phyloP scores from a whole-genome alignment of 495 filamentous ascomycete genomes.

The Xylaria grammica region DNA sequence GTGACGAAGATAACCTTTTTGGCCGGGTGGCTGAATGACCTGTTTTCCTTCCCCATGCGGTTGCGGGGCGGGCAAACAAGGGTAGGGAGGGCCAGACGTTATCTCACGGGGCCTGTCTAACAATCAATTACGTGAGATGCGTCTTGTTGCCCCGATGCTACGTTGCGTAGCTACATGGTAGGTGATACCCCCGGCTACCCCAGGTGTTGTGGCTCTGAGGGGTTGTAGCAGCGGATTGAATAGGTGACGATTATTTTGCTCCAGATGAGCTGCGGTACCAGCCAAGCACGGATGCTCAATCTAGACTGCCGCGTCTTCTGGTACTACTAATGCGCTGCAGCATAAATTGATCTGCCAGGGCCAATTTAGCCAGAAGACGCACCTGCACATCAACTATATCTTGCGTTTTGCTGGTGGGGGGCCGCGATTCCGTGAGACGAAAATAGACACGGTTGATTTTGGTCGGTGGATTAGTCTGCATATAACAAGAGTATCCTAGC shows the following conservation, averaged over 20 bases:
- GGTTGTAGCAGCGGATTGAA: neutral
- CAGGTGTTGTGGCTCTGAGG: neutral
- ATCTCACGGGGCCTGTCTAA: neutral
- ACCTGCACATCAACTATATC: neutral
- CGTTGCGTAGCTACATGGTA: neutral
- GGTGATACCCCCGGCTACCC: too few species aligned
- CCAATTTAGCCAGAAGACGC: slow-evolving; percentile 17
- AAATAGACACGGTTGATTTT: neutral
- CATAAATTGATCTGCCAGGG: slow-evolving; percentile 14
- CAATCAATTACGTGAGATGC: too few species aligned
- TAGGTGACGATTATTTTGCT: neutral
- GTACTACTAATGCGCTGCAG: slow-evolving; percentile 5
- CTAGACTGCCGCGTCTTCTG: neutral
- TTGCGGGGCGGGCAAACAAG: too few species aligned
- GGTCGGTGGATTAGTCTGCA: neutral
- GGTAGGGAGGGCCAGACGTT: too few species aligned
- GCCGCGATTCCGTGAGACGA: neutral
- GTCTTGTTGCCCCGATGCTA: neutral
- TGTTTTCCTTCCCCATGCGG: too few species aligned
- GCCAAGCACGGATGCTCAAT: neutral
- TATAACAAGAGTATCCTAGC: neutral
- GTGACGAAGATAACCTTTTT: neutral
- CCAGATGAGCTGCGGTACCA: neutral
- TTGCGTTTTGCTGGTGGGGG: neutral
- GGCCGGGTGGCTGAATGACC: too few species aligned